phyloP scores from a whole-genome alignment of 176 grass and related monocot genomes.

The Dactylis glomerata region DNA sequence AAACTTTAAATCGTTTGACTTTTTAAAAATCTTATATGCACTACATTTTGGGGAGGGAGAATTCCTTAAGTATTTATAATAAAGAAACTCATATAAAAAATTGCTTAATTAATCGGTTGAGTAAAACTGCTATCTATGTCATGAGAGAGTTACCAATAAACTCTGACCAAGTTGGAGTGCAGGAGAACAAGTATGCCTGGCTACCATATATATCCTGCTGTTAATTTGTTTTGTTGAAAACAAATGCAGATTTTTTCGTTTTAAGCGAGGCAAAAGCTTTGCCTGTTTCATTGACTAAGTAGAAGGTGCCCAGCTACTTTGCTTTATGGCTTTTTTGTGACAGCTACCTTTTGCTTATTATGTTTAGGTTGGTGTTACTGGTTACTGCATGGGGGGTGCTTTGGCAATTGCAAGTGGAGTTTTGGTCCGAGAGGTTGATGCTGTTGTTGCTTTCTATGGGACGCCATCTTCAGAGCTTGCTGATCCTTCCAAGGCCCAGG shows the following conservation, averaged over 20 bases:
- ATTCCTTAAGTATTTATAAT: neutral
- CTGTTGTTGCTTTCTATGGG: slow-evolving; percentile 93
- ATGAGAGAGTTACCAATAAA: neutral
- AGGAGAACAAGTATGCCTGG: neutral
- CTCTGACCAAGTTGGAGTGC: neutral
- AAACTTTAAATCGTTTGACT: too few relatives aligned
- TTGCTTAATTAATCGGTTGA: neutral
- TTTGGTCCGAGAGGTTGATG: slow-evolving; percentile 89
- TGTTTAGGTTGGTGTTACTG: slow-evolving; percentile 83
- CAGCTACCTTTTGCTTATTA: neutral
- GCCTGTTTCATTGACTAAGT: neutral
- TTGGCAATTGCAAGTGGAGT: slow-evolving; percentile 88
- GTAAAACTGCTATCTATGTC: neutral
- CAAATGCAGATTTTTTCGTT: neutral
- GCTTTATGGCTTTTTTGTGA: neutral
- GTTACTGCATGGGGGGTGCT: slow-evolving; percentile 93
- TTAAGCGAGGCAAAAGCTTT: neutral
- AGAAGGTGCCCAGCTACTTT: neutral
- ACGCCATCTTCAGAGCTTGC: slow-evolving; percentile 71
- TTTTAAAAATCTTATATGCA: too few relatives aligned
- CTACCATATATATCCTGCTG: neutral
- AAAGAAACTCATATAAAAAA: neutral
- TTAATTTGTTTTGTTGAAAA: neutral
- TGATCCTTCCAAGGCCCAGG: slow-evolving; percentile 77
- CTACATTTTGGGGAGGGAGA: too few relatives aligned